Percentiles rank a stretch among this genome's conserved stretches.
Conservation (phyloP, 768 basidiomycete species). For the Cyathus striatus region DNA sequence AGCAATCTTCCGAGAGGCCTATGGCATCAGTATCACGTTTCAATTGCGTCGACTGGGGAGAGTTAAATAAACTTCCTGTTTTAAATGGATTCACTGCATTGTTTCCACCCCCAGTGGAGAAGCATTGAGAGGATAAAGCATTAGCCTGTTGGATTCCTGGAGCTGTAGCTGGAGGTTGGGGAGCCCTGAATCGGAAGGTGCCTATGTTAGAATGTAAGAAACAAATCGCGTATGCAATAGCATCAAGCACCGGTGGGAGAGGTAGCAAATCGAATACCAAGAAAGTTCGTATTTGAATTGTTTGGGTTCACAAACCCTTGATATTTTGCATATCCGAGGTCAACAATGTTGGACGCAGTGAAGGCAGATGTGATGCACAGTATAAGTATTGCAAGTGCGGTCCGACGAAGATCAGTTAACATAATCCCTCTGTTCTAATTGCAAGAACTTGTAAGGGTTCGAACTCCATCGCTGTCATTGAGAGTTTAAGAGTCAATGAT, state of each 20-base stretch:
- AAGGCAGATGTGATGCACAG: no score
- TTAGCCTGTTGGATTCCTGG: constrained; percentile 20
- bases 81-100: constrained; percentile 19
- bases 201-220: constrained; percentile 14
- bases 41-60: background rate
- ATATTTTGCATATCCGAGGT: background rate
- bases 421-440: no score
- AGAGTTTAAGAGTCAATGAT: no score
- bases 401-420: no score
- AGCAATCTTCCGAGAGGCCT: constrained; percentile 22
- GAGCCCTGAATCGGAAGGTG: constrained; percentile 24
- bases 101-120: constrained; percentile 18
- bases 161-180: constrained; percentile 17
- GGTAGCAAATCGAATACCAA: background rate
- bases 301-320: background rate
- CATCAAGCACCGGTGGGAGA: background rate
- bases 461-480: no score
- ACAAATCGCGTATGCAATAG: no score
- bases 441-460: no score
- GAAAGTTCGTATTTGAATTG: constrained; percentile 8
- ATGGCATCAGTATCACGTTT: background rate
- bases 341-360: no score
- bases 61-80: constrained; percentile 2
- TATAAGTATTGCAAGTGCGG: no score
- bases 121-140: constrained; percentile 21